These are phyloP conservation scores for Pelargonium nanum DNA, from an alignment of 345 rosid species.

Conservation along the genomic window DNA sequence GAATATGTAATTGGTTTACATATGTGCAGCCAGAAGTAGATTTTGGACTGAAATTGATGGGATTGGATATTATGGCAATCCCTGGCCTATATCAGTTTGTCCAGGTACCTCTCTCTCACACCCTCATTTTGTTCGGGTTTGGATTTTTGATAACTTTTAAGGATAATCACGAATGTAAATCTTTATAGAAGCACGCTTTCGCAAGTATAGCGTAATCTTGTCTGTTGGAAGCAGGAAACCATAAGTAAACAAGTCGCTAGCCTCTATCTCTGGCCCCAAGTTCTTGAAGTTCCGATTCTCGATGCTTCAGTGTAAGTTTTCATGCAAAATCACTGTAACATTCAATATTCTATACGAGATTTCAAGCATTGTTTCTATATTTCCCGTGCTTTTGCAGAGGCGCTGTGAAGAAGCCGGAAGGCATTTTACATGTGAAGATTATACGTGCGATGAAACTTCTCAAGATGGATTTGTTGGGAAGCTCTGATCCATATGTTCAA, in stretches of 20 bases:
- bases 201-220: conserved; percentile 1
- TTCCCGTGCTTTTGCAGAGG: conserved; percentile 16
- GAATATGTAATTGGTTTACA: neutral
- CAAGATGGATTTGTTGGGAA: conserved; percentile 43
- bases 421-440: conserved; percentile 40
- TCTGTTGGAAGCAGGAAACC: conserved; percentile 25
- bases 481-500: conserved; percentile 46
- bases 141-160: neutral
- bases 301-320: conserved; percentile 35
- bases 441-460: conserved; percentile 26
- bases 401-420: conserved; percentile 37
- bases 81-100: conserved; percentile 34
- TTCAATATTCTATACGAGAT: no score
- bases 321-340: no score
- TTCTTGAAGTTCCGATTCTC: conserved; percentile 34
- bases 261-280: conserved; percentile 46
- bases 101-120: conserved; percentile 24
- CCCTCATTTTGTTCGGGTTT: neutral
- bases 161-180: no score
- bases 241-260: conserved; percentile 32
- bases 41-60: conserved; percentile 37
- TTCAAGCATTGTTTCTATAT: no score
- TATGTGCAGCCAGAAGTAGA: conserved; percentile 36
- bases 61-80: conserved; percentile 42
- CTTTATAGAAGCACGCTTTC: neutral